phyloP scores from a whole-genome alignment of 2,329 filamentous ascomycete species.

The Fusarium phyllophilum region DNA sequence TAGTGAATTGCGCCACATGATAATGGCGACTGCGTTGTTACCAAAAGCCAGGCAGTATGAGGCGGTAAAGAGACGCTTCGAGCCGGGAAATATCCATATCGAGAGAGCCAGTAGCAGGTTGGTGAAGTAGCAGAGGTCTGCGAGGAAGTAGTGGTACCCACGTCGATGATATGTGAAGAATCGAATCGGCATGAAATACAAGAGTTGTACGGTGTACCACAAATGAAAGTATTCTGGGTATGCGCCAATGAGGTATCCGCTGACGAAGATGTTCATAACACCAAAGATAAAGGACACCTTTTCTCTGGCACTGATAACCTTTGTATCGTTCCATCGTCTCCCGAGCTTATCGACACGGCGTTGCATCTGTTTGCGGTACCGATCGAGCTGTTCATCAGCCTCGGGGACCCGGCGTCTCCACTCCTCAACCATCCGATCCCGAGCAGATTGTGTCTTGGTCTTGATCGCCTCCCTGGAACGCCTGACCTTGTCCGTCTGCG shows the following conservation, averaged over 20 bases:
- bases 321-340: constrained; percentile 87
- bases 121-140: constrained; percentile 98
- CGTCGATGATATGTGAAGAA: constrained; percentile 90
- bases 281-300: constrained; percentile 97
- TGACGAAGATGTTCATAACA: constrained; percentile 97
- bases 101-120: constrained; percentile 85
- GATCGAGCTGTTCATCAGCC: constrained; percentile 91
- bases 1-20: constrained; percentile 98
- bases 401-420: constrained; percentile 88
- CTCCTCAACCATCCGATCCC: constrained; percentile 89
- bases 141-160: constrained; percentile 96
- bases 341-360: constrained; percentile 88
- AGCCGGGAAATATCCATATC: constrained; percentile 90
- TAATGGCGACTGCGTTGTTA: constrained; percentile 97
- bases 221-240: constrained; percentile 86
- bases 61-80: constrained; percentile 90
- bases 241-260: constrained; percentile 90
- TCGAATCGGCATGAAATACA: constrained; percentile 97
- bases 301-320: constrained; percentile 87
- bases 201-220: constrained; percentile 89
- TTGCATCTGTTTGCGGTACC: constrained; percentile 89
- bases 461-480: constrained; percentile 84
- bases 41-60: constrained; percentile 93
- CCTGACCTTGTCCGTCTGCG: constrained; percentile 86
- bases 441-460: constrained; percentile 79